phyloP scores from a whole-genome alignment of 805 yeast species.

The Metschnikowia borealis region DNA sequence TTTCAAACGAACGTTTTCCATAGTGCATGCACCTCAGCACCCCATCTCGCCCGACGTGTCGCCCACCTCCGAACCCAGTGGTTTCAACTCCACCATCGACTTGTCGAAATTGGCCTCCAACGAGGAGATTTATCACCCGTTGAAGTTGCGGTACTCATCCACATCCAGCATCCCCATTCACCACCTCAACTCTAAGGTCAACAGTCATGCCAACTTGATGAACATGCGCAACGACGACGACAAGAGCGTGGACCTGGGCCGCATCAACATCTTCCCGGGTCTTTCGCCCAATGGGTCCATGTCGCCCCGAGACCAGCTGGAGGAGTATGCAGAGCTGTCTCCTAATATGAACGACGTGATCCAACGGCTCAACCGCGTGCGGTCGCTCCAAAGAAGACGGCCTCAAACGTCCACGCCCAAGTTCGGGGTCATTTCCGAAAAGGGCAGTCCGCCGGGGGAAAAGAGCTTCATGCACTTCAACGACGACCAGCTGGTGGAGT shows the following conservation, averaged over 20 bases:
- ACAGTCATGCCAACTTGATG: slow-evolving; percentile 34
- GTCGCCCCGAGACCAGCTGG: slow-evolving; percentile 15
- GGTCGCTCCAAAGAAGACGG: slow-evolving; percentile 18
- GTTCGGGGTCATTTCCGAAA: slow-evolving; percentile 16
- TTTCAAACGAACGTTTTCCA: slow-evolving; percentile 29
- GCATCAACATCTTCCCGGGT: slow-evolving; percentile 1
- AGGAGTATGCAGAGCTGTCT: slow-evolving; percentile 8
- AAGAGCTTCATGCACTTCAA: slow-evolving; percentile 20
- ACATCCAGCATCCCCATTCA: slow-evolving; percentile 38
- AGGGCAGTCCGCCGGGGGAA: slow-evolving; percentile 15
- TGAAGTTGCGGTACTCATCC: slow-evolving; percentile 36
- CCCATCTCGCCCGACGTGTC: slow-evolving; percentile 42
- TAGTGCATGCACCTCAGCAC: slow-evolving; percentile 29
- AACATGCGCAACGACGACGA: slow-evolving; percentile 7
- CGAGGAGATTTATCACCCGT: slow-evolving; percentile 36
- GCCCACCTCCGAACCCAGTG: slow-evolving; percentile 39
- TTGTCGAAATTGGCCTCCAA: slow-evolving; percentile 31
- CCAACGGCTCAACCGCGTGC: slow-evolving; percentile 14
- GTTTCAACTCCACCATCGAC: slow-evolving; percentile 39
- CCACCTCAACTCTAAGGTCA: slow-evolving; percentile 35
- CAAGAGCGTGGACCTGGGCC: slow-evolving; percentile 3
- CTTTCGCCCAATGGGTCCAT: slow-evolving; percentile 11
- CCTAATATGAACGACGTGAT: slow-evolving; percentile 18
- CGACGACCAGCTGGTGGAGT: neutral
- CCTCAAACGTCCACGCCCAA: slow-evolving; percentile 16